These are phyloP conservation scores for Ustulina deusta DNA, from an alignment of 2,329 filamentous ascomycete species.

Conservation along the genomic window DNA sequence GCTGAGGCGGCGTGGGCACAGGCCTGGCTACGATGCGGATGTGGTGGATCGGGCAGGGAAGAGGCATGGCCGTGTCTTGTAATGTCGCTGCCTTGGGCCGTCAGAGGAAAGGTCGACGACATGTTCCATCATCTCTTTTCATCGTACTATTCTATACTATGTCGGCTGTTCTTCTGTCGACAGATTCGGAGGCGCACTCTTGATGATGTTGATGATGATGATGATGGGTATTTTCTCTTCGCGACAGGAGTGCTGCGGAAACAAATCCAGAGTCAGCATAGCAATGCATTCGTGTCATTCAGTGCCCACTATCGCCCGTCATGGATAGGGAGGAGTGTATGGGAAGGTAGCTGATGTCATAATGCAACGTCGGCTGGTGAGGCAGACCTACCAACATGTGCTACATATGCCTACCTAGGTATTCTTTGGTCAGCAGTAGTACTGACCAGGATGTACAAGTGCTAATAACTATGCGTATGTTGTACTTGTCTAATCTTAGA, in stretches of 20 bases:
- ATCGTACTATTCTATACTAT: not conserved
- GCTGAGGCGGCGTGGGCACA: constrained; percentile 22
- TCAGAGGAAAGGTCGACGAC: constrained; percentile 45
- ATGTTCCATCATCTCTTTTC: constrained; percentile 47
- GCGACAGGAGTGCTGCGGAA: not conserved
- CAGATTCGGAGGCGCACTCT: not conserved
- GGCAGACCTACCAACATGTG: not conserved
- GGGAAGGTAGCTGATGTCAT: constrained; percentile 33
- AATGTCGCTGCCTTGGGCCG: constrained; percentile 43
- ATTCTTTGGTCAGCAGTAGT: not conserved
- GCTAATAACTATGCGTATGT: no score
- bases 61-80: constrained; percentile 24
- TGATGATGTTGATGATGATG: no score
- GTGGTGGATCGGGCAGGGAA: constrained; percentile 13
- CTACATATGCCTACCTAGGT: no score
- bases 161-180: not conserved
- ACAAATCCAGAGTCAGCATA: not conserved
- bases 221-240: not conserved
- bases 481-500: not conserved
- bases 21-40: constrained; percentile 1
- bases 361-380: constrained; percentile 27
- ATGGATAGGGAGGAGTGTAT: not conserved
- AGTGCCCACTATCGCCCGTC: not conserved
- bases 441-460: not conserved
- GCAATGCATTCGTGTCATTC: not conserved